These are phyloP conservation scores for Chaetomiaceae sp. DNA, from an alignment of 2,329 filamentous ascomycete species.

Conservation along the genomic window DNA sequence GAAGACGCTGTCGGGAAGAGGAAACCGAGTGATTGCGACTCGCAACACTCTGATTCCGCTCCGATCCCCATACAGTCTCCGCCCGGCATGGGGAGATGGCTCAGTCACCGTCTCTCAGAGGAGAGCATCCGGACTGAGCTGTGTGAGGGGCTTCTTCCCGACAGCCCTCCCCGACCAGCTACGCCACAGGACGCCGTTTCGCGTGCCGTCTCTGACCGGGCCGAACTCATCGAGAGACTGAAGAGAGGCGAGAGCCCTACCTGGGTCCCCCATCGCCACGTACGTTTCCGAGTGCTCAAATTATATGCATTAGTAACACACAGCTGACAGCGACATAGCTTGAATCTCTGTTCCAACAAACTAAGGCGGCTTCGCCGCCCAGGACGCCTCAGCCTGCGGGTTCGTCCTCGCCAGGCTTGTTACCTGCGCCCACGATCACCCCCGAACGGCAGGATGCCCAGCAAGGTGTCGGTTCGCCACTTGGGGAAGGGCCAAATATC, in stretches of 20 bases:
- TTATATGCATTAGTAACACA: no score
- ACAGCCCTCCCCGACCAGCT: conserved; percentile 35
- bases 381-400: conserved; percentile 35
- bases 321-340: conserved; percentile 31
- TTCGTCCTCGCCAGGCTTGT: conserved; percentile 36
- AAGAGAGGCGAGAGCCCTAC: conserved; percentile 74
- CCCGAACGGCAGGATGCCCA: conserved; percentile 41
- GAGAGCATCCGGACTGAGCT: conserved; percentile 59
- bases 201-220: conserved; percentile 55
- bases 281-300: conserved; percentile 32
- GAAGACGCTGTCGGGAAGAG: conserved; percentile 41
- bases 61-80: conserved; percentile 26
- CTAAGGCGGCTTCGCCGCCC: conserved; percentile 35
- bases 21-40: conserved; percentile 28
- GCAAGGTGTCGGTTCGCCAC: conserved; percentile 38
- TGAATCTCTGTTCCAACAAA: conserved; percentile 39
- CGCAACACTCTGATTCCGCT: conserved; percentile 7
- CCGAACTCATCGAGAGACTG: conserved; percentile 76
- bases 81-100: conserved; percentile 9
- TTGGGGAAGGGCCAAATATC: conserved; percentile 60
- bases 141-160: conserved; percentile 53
- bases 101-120: conserved; percentile 46
- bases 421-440: conserved; percentile 46
- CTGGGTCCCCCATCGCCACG: conserved; percentile 65
- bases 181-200: conserved; percentile 32